A percentile compares a stretch with the other conserved stretches of the same genome.
phyloP scores from a whole-genome alignment of 129 eudicot genomes.

The Centrapalus pauciflorus region DNA sequence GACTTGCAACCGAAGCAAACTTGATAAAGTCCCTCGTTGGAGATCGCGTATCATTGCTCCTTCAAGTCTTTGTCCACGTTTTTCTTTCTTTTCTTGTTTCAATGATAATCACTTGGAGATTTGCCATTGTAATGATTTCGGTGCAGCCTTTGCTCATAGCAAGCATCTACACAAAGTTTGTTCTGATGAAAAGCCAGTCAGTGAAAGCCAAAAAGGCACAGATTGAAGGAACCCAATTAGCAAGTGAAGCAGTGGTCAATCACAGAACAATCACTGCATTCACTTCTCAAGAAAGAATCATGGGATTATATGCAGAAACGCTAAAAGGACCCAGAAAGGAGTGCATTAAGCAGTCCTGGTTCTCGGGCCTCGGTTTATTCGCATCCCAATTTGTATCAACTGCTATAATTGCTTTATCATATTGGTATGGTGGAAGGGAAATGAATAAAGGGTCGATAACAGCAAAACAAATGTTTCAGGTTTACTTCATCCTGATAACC shows the following conservation, averaged over 20 bases:
- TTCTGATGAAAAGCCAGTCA: slow-evolving; percentile 57
- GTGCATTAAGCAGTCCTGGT: slow-evolving; percentile 63
- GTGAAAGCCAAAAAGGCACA: slow-evolving; percentile 54
- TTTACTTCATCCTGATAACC: slow-evolving; percentile 74
- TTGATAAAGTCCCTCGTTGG: slow-evolving; percentile 63
- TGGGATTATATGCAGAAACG: slow-evolving; percentile 45
- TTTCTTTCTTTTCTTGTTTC: slow-evolving; percentile 48
- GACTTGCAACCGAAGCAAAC: slow-evolving; percentile 64
- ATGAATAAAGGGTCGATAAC: slow-evolving; percentile 42
- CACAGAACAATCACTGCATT: slow-evolving; percentile 77
- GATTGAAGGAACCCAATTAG: slow-evolving; percentile 69
- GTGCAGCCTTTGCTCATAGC: slow-evolving; percentile 58
- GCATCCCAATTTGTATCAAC: slow-evolving; percentile 64
- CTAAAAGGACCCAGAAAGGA: slow-evolving; percentile 47
- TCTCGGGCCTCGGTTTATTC: slow-evolving; percentile 53
- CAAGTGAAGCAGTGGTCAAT: slow-evolving; percentile 77
- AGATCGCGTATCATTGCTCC: slow-evolving; percentile 61
- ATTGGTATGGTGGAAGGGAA: slow-evolving; percentile 82
- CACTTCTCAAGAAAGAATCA: slow-evolving; percentile 60
- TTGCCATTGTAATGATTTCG: slow-evolving; percentile 60
- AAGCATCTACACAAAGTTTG: slow-evolving; percentile 56
- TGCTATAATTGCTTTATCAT: slow-evolving; percentile 52
- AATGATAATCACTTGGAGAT: slow-evolving; percentile 54
- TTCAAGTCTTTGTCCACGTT: slow-evolving; percentile 62
- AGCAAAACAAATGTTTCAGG: slow-evolving; percentile 66